Evolutionary conservation across 768 basidiomycete genomes (phyloP), one percentile per base, ranked within the genome.

Genomic region (Chiua virens): DNA sequence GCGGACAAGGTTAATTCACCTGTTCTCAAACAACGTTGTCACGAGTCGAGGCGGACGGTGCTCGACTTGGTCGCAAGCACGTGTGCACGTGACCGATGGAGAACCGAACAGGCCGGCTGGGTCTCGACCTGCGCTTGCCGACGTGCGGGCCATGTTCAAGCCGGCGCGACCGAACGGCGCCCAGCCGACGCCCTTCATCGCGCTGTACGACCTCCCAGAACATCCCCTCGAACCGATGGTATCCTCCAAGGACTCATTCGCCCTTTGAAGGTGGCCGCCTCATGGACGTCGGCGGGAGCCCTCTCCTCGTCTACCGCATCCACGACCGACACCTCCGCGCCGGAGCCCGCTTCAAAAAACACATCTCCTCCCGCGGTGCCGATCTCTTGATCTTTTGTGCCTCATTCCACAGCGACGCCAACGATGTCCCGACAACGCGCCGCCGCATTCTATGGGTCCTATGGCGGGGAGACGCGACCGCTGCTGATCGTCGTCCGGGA

Each of bases 1-100:
- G 49, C 43, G 3, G 55, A 63, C 51, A 66, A 58, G 51, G 64
- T 65, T 44, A 61, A 68, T 27, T 66, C 66, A 8, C 66, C 66
- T 11, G 30, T 53, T 17, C 61, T 66, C 55, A 68, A 54, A 23
- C 54, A 58, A 11, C 65, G 65, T 21, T 66, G 64, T 54, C 49
- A 46, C 32, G 67, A 56, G 32, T 70, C 71, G 7, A 54, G 63
- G 45, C 37, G 52, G 39, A 34, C 55, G 30, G 44, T 67, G 8
- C 55, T 60, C 43, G 39, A 54, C 35, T 13, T 68, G 59, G 51
- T 71, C 32, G 20, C 45, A 11, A 47, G 39, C 5, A 13, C 61
- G 1, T 65, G 57, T 49, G 49, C 59, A 38, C 58, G 45, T 25
- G 55, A 67, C 22, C 59, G 53, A 2, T 71, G 69, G 69, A 27